These are phyloP conservation scores for Syncephalastrum contaminatum DNA, from an alignment of 371 early-diverging fungal species.

Conservation along the genomic window DNA sequence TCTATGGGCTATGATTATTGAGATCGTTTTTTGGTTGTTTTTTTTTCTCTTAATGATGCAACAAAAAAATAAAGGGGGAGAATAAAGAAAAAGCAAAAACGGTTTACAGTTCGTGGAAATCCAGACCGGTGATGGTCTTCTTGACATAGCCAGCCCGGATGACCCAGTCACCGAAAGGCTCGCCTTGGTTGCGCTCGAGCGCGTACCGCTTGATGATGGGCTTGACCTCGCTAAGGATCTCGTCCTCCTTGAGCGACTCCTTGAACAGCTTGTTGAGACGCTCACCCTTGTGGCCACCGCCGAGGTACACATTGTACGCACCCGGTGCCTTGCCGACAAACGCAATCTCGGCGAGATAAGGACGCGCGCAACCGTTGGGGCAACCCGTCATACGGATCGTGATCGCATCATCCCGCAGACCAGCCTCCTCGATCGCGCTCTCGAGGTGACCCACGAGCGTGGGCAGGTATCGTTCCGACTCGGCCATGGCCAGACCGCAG, in stretches of 20 bases:
- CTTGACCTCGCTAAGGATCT: conserved; percentile 73
- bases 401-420: conserved; percentile 84
- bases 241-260: conserved; percentile 83
- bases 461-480: conserved; percentile 93
- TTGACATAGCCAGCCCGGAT: conserved; percentile 87
- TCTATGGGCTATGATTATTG: too few species aligned
- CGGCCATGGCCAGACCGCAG: conserved; percentile 94
- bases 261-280: conserved; percentile 88
- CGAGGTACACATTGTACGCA: conserved; percentile 92
- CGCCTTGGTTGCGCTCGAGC: conserved; percentile 65
- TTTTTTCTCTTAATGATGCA: not conserved
- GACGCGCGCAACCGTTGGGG: conserved; percentile 94
- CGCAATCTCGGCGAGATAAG: conserved; percentile 91
- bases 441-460: conserved; percentile 78
- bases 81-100: not conserved
- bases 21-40: too few species aligned
- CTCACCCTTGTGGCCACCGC: conserved; percentile 85
- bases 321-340: conserved; percentile 95
- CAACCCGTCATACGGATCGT: conserved; percentile 96
- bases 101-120: conserved; percentile 69
- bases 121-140: conserved; percentile 72
- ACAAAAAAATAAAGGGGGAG: conserved; percentile 8
- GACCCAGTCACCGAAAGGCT: conserved; percentile 93
- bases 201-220: conserved; percentile 85
- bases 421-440: conserved; percentile 71